phyloP scores from a whole-genome alignment of 140 eudicot genomes.

The Bidens hawaiensis region DNA sequence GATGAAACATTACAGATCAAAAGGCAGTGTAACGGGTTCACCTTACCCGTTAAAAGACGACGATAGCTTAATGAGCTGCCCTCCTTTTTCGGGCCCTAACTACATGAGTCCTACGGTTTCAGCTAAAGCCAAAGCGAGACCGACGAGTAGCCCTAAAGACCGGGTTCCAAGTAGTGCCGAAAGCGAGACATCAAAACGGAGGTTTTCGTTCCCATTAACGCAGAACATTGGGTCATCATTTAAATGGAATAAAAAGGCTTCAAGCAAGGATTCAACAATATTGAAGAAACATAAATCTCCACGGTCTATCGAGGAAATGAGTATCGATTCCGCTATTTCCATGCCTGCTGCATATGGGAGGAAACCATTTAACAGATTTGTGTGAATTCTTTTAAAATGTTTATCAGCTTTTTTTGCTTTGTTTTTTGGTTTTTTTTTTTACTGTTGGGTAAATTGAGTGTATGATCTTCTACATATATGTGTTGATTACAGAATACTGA shows the following conservation, averaged over 20 bases:
- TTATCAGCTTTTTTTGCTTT: not conserved
- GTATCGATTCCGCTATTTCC: constrained; percentile 76
- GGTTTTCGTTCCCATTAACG: constrained; percentile 71
- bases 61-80: constrained; percentile 93
- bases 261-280: constrained; percentile 38
- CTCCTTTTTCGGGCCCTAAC: constrained; percentile 82
- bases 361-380: constrained; percentile 92
- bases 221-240: constrained; percentile 65
- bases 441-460: constrained; percentile 28
- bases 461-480: constrained; percentile 17
- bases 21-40: constrained; percentile 43
- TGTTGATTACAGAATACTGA: constrained; percentile 37
- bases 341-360: constrained; percentile 87
- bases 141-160: constrained; percentile 59
- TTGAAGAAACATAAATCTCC: constrained; percentile 50
- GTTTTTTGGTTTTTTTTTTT: constrained; percentile 17
- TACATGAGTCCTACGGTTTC: constrained; percentile 89
- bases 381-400: constrained; percentile 43
- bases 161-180: constrained; percentile 47
- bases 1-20: constrained; percentile 39
- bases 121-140: constrained; percentile 77
- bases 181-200: constrained; percentile 45
- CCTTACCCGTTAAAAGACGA: constrained; percentile 63
- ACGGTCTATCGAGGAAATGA: constrained; percentile 61
- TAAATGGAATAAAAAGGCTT: constrained; percentile 72